Conservation (phyloP, 306 rosid genomes). For the Begonia peltatifolia region DNA sequence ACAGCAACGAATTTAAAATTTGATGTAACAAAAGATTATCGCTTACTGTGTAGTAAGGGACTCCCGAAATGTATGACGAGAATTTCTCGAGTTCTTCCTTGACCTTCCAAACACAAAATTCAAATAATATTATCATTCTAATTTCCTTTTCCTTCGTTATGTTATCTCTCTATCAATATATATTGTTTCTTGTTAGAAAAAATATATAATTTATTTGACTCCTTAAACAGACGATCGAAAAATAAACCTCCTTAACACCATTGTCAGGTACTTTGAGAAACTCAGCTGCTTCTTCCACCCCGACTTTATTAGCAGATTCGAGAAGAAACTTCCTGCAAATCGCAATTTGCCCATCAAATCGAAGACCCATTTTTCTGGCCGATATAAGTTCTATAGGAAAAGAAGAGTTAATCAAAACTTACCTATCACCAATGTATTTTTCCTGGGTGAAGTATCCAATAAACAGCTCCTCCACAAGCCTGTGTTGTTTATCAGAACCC, state of each 20-base stretch:
- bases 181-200: too few relatives aligned
- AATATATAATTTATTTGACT: too few relatives aligned
- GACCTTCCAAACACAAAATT: slow-evolving; percentile 34
- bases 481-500: slow-evolving; percentile 60
- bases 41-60: slow-evolving; percentile 66
- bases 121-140: neutral
- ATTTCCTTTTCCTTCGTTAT: too few relatives aligned
- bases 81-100: slow-evolving; percentile 47
- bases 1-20: neutral
- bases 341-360: too few relatives aligned
- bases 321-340: slow-evolving; percentile 63
- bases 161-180: too few relatives aligned
- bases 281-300: slow-evolving; percentile 72
- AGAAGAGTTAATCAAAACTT: slow-evolving; percentile 6
- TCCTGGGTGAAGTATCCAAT: slow-evolving; percentile 79
- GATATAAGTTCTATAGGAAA: neutral
- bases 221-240: too few relatives aligned
- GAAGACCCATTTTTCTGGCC: neutral
- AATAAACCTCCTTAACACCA: slow-evolving; percentile 61
- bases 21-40: neutral
- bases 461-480: slow-evolving; percentile 59
- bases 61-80: slow-evolving; percentile 44
- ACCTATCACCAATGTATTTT: slow-evolving; percentile 80
- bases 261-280: slow-evolving; percentile 61
- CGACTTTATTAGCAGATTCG: slow-evolving; percentile 62